A percentile compares a stretch with the other conserved stretches of the same genome.
Evolutionary conservation across 2,329 filamentous ascomycete species (phyloP).

Genomic region (Onygenales sp.): DNA sequence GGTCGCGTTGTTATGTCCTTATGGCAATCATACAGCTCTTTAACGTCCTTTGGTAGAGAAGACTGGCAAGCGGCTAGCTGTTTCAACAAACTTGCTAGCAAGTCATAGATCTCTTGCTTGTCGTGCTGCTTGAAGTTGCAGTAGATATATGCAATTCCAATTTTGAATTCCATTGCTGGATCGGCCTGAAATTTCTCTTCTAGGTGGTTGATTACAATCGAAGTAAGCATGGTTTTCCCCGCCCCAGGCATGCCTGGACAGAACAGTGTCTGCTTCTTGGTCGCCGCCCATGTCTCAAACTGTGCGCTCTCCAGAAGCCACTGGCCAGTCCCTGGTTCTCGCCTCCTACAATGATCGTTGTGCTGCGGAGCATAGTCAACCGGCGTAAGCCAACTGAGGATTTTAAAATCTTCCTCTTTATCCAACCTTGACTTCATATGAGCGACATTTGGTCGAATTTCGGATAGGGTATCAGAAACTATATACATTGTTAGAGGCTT

Average conservation of each 20-base stretch:
- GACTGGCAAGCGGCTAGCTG: not conserved
- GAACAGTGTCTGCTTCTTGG: constrained; percentile 14
- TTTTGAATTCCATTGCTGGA: not conserved
- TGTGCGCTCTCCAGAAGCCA: constrained; percentile 27
- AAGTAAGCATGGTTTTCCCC: constrained; percentile 10
- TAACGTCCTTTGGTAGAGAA: constrained; percentile 1
- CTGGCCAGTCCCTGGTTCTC: constrained; percentile 35
- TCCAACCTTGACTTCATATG: too few species aligned
- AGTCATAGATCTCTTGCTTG: not conserved
- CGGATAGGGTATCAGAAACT: too few species aligned
- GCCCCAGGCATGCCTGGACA: constrained; percentile 9
- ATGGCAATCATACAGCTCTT: not conserved
- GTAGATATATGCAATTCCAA: constrained; percentile 2
- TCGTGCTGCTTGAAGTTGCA: not conserved
- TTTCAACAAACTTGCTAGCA: constrained; percentile 1
- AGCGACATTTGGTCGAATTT: too few species aligned
- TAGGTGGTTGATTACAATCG: constrained; percentile 8
- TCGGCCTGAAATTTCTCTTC: not conserved
- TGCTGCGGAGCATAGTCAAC: constrained; percentile 32
- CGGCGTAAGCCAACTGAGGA: constrained; percentile 27
- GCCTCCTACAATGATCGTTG: constrained; percentile 24
- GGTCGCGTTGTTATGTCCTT: too few species aligned
- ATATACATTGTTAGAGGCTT: too few species aligned
- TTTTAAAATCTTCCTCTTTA: too few species aligned
- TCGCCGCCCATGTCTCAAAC: constrained; percentile 16